phyloP scores from a whole-genome alignment of 1,139 yeast species.

The Spathaspora sp. region DNA sequence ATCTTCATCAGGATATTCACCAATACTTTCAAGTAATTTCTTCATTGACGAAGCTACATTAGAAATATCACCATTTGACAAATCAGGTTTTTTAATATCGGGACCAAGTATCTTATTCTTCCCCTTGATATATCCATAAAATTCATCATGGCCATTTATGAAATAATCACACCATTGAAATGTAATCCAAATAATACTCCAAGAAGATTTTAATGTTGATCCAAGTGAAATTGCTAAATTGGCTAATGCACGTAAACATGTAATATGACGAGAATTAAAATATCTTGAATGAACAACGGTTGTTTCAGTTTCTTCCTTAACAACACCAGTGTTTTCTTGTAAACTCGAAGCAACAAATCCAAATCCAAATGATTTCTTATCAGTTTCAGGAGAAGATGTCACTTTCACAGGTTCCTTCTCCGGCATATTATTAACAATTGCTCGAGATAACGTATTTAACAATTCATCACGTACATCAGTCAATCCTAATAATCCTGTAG shows the following conservation, averaged over 20 bases:
- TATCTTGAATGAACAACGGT: slow-evolving; percentile 29
- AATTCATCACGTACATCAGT: slow-evolving; percentile 58
- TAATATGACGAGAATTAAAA: slow-evolving; percentile 62
- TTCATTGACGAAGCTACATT: slow-evolving; percentile 55
- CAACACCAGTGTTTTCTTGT: neutral
- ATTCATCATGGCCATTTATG: slow-evolving; percentile 60
- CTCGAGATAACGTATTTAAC: slow-evolving; percentile 55
- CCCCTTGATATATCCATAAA: slow-evolving; percentile 19
- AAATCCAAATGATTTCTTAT: slow-evolving; percentile 45
- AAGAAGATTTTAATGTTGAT: slow-evolving; percentile 60
- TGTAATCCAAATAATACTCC: slow-evolving; percentile 68
- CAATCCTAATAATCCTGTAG: slow-evolving; percentile 72
- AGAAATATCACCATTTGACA: slow-evolving; percentile 45
- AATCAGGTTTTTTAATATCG: slow-evolving; percentile 23
- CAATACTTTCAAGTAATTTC: slow-evolving; percentile 64
- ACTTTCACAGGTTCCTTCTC: neutral
- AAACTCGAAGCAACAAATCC: slow-evolving; percentile 48
- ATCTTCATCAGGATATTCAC: slow-evolving; percentile 44
- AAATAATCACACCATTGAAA: slow-evolving; percentile 74
- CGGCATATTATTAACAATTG: slow-evolving; percentile 36
- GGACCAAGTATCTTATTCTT: slow-evolving; percentile 19
- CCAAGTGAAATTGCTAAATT: slow-evolving; percentile 81
- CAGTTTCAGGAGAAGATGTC: slow-evolving; percentile 17
- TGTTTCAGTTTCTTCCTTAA: neutral
- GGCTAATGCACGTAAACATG: slow-evolving; percentile 76